Base-by-base conservation (phyloP, 2,329 filamentous ascomycete genomes). In the Hypoxylon sp. region DNA sequence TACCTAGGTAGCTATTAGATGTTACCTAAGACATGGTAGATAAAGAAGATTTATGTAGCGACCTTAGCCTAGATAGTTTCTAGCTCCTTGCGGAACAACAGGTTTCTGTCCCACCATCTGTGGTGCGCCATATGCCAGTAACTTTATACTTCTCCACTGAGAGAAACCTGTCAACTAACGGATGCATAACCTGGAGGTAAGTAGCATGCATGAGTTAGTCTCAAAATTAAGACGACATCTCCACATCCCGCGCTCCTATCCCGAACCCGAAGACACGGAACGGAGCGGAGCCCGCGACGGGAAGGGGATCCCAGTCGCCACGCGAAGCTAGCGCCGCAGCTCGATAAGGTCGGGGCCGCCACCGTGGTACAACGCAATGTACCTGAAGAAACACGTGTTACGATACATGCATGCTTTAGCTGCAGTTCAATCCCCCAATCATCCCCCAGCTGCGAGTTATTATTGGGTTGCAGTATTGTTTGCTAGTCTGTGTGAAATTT, bases 331-430 rank as follows among this genome's bases (percentile, higher is more conserved):
- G 29, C 39, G 14, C 59, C 39, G 59, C 24, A 51, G 52, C 22
- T 17, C 33, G 35, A 26, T 47, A 57, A 35, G 19, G 54, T 52
- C 63, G 59, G 64, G 39, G 52, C 52, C 60, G 58, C 53, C 61
- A 53, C 37, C 48, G 58, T 58, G 51, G 59, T 60, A 67, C 53
- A 24, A 53, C 13, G 55, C 53, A 44, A 57, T 44, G 35, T 62
- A 59, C 47, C 47, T 59, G 19, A 42, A 47, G 33, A 52, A 22
- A 57, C 68, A 70, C 65, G 61, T 70, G 68, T 39, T 39, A 62
- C 57, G 14, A 58, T 60, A 62, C 67, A 67, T 70, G 67, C 62
- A 70, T 58, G 29, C n/a, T 19, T 39, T 51, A 52, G 55, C 35
- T 52, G 55, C 55, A 67, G 60, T 22, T 58, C 59, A 22, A 50